phyloP scores from a whole-genome alignment of 2,329 filamentous ascomycete species.

The Scedosporium apiospermum region DNA sequence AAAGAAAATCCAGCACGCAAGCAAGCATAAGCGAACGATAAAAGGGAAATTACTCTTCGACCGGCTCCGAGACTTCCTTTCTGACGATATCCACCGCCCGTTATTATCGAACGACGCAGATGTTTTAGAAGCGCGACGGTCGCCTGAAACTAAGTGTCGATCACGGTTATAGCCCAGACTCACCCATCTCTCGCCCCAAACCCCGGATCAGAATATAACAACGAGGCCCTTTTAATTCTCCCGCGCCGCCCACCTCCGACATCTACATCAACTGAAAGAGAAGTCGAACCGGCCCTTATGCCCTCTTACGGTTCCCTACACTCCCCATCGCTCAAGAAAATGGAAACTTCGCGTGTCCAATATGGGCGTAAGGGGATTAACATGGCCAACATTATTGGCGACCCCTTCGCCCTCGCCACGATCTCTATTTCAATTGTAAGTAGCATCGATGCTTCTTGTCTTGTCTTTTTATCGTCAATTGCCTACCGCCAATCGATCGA shows the following conservation, averaged over 20 bases:
- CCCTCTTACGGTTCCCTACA: slow-evolving; percentile 63
- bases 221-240: not conserved
- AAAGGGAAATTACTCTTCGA: slow-evolving; percentile 2
- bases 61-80: slow-evolving; percentile 2
- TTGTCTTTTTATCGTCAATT: not conserved
- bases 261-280: slow-evolving; percentile 4
- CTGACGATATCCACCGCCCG: not conserved
- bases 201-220: not conserved
- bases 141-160: slow-evolving; percentile 7
- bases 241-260: not conserved
- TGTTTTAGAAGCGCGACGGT: slow-evolving; percentile 7
- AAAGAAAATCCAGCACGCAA: not conserved
- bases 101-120: slow-evolving; percentile 1
- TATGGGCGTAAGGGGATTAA: slow-evolving; percentile 55
- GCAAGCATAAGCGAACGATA: not conserved
- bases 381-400: slow-evolving; percentile 83
- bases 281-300: slow-evolving; percentile 42
- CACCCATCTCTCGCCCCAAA: not conserved
- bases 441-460: slow-evolving; percentile 14
- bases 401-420: slow-evolving; percentile 91
- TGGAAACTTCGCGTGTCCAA: slow-evolving; percentile 57
- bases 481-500: not conserved
- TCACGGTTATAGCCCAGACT: slow-evolving; percentile 1
- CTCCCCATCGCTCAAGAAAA: slow-evolving; percentile 70
- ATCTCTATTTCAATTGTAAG: slow-evolving; percentile 84